Evolutionary conservation across 768 basidiomycete species (phyloP).

Genomic region (Russula lepida): DNA sequence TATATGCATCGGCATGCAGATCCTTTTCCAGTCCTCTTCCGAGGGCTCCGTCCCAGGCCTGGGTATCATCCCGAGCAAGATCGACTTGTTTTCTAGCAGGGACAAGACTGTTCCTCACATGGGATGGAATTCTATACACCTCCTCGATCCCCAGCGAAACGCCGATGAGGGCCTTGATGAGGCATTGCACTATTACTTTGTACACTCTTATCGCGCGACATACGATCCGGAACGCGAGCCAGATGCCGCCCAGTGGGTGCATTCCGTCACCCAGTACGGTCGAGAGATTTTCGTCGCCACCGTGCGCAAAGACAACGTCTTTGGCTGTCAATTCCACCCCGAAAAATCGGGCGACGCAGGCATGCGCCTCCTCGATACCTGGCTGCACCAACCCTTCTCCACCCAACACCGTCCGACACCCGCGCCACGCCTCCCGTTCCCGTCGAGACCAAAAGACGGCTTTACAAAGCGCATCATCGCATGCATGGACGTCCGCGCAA

Average conservation of each 20-base stretch:
- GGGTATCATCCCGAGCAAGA: constrained; percentile 73
- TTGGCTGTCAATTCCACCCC: constrained; percentile 94
- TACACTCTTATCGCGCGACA: constrained; percentile 87
- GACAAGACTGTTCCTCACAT: constrained; percentile 95
- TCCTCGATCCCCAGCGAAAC: constrained; percentile 37
- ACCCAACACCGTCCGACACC: constrained; percentile 32
- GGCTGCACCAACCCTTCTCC: constrained; percentile 53
- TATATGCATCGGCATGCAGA: constrained; percentile 98
- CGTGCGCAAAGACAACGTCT: constrained; percentile 76
- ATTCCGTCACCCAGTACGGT: constrained; percentile 92
- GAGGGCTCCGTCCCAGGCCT: constrained; percentile 70
- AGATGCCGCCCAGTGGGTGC: constrained; percentile 63
- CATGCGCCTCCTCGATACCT: constrained; percentile 65
- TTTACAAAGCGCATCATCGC: constrained; percentile 94
- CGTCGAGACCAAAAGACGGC: constrained; percentile 44
- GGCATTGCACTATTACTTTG: constrained; percentile 85
- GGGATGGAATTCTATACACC: constrained; percentile 85
- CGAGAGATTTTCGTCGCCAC: constrained; percentile 82
- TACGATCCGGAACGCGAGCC: constrained; percentile 52
- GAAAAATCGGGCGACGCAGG: constrained; percentile 94
- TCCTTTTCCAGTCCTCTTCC: constrained; percentile 80
- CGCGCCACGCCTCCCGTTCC: constrained; percentile 29
- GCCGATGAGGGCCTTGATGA: constrained; percentile 41
- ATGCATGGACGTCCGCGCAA: constrained; percentile 95
- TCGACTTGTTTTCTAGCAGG: constrained; percentile 57